Conservation (phyloP, 306 rosid genomes). For the Quercus gilva region DNA sequence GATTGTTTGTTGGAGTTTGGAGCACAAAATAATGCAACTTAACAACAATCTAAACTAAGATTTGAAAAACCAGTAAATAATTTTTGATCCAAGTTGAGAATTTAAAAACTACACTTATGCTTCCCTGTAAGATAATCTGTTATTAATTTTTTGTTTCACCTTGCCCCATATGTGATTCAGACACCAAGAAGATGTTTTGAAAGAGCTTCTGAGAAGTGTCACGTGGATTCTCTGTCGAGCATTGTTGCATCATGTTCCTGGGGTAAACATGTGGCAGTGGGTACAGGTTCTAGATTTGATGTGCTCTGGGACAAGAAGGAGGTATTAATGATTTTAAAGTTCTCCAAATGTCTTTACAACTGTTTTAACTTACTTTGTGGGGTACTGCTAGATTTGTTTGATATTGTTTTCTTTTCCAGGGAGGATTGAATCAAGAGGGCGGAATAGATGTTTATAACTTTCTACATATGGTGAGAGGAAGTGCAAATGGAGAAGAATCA, state of each 20-base stretch:
- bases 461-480: constrained; percentile 58
- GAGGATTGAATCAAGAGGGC: constrained; percentile 46
- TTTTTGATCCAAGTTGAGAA: not conserved
- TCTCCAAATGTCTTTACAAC: not conserved
- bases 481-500: constrained; percentile 50
- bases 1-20: not conserved
- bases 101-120: not conserved
- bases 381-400: constrained; percentile 9
- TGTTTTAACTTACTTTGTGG: constrained; percentile 6
- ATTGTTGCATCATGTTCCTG: constrained; percentile 94
- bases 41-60: not conserved
- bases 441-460: constrained; percentile 72
- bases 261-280: constrained; percentile 92
- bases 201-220: constrained; percentile 87
- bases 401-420: constrained; percentile 42
- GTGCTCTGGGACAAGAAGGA: constrained; percentile 70
- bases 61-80: not conserved
- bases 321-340: constrained; percentile 38
- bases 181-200: constrained; percentile 92
- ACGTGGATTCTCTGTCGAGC: constrained; percentile 72
- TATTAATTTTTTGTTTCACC: constrained; percentile 12
- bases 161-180: constrained; percentile 38
- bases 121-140: constrained; percentile 5
- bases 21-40: not conserved
- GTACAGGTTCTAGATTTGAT: constrained; percentile 91